Percentiles rank a stretch among this genome's conserved stretches.
phyloP scores from a whole-genome alignment of 257 asterid genomes.

The Petunia secreta region DNA sequence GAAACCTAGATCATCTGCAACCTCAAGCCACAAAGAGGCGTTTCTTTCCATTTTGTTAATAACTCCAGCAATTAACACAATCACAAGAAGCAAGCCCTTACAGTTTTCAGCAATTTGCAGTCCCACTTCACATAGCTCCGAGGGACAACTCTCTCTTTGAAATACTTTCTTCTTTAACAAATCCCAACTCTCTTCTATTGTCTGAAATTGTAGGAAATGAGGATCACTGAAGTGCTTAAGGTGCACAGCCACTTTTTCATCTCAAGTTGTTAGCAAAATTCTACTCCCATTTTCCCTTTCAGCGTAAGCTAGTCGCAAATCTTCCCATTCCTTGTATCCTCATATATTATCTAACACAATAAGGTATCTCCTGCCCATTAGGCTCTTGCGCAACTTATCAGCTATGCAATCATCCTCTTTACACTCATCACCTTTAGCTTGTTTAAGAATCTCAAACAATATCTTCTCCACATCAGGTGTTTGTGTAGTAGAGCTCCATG shows the following conservation, averaged over 20 bases:
- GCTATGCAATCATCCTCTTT: not conserved
- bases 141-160: not conserved
- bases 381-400: not conserved
- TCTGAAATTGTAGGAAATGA: not conserved
- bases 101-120: not conserved
- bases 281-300: slow-evolving; percentile 14
- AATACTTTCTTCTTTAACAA: not conserved
- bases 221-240: not conserved
- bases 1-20: not conserved
- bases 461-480: not conserved
- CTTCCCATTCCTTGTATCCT: not conserved
- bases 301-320: not conserved
- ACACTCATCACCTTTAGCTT: too few species aligned
- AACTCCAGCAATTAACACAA: not conserved
- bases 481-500: not conserved
- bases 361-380: not conserved
- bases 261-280: not conserved
- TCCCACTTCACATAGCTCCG: not conserved
- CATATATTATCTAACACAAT: not conserved
- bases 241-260: not conserved
- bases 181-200: slow-evolving; percentile 1
- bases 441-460: too few species aligned
- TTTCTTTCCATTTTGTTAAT: not conserved
- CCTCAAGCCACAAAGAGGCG: not conserved
- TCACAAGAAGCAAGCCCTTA: not conserved